Conservation (phyloP, 1,284 basidiomycete genomes). For the Pseudozyma hubeiensis region DNA sequence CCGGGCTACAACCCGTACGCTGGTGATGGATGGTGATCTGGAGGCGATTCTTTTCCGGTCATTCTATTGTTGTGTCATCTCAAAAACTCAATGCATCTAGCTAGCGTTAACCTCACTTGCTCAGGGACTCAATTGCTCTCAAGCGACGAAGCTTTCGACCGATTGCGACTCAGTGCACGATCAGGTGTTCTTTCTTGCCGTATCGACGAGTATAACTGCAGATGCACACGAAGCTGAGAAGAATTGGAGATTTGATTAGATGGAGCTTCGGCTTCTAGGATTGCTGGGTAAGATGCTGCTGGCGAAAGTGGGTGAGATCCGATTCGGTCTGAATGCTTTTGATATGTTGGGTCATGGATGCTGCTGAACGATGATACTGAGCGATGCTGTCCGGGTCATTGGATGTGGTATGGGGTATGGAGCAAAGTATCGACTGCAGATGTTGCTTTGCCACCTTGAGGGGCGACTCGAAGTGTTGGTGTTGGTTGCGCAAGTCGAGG, state of each 20-base stretch:
- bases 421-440: constrained; percentile 33
- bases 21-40: constrained; percentile 40
- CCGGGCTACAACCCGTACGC: constrained; percentile 51
- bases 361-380: constrained; percentile 17
- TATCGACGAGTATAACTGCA: constrained; percentile 3
- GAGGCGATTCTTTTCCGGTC: background rate
- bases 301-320: constrained; percentile 20
- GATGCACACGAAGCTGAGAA: background rate
- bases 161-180: too few species aligned
- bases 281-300: constrained; percentile 8
- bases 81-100: background rate
- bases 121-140: too few species aligned
- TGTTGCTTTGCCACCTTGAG: constrained; percentile 43
- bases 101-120: too few species aligned
- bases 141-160: too few species aligned
- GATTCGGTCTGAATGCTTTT: constrained; percentile 24
- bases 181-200: too few species aligned
- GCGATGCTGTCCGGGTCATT: constrained; percentile 2
- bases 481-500: constrained; percentile 18
- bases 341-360: constrained; percentile 15
- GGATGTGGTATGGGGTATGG: constrained; percentile 14
- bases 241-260: too few species aligned
- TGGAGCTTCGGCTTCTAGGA: too few species aligned
- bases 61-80: background rate
- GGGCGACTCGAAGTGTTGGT: constrained; percentile 22